Base-by-base conservation (phyloP, 2,329 filamentous ascomycete species). In the Lanzia echinophila region DNA sequence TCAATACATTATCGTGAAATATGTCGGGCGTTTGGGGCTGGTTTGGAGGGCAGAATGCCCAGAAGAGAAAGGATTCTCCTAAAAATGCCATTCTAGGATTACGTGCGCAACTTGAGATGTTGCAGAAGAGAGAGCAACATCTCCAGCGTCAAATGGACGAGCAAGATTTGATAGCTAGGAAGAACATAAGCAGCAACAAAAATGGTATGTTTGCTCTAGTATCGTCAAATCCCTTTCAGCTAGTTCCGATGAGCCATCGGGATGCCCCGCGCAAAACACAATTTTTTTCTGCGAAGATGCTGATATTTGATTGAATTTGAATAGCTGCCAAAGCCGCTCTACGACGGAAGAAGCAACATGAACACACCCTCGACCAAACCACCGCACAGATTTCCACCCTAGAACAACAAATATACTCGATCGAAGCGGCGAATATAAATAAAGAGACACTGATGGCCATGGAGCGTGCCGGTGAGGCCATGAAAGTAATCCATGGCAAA, bases 391-490 rank as follows among this genome's bases (percentile, higher is more conserved):
- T 97, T 67, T 83, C 84, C 65, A 95, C 94, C 20, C 79, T 99
- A 43, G 94, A 99, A 71, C 87, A 91, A 68, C 90, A 99, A 71
- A 95, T 97, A 68, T 94, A 94, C 71, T 86, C 88, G 56, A 97
- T 99, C 75, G 94, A 99, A 73, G 90, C 91, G 46, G 94, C 94
- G 58, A 99, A 97, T 71, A 96, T 99, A 77, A 99, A 99, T 78
- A 86, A 92, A 73, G 91, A 96, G 77, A 99, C 94, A 12, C 78
- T 97, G 60, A 82, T 86, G 62, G 92, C 91, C 7, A 96, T 99
- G 90, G 86, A 95, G 81, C 86, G 86, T 68, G 92, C 94, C 11
- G 84, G 88, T 61, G 76, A 84, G 57, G 94, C 92, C 34, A 97
- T 99, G 91, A 87, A 91, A 75, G 77, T 86, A 60, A 99, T 99